Conservation (phyloP, 2,329 filamentous ascomycete genomes). For the Celoporthe dispersa region DNA sequence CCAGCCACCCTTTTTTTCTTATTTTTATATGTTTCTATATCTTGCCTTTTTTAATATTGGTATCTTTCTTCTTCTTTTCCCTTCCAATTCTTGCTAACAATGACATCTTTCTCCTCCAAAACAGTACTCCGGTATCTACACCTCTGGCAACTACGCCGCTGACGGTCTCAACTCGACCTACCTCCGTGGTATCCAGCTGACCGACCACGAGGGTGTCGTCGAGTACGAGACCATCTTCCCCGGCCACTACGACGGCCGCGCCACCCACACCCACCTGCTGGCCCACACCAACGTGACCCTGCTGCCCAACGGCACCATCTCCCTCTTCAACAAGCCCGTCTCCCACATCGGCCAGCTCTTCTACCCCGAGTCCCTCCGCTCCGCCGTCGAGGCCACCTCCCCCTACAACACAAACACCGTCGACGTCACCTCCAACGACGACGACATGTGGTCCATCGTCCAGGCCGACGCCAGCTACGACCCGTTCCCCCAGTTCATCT, state of each 20-base stretch:
- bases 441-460: constrained; percentile 40
- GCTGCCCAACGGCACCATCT: constrained; percentile 38
- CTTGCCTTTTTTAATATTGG: neutral
- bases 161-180: constrained; percentile 27
- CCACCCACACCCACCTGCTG: constrained; percentile 32
- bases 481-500: constrained; percentile 56
- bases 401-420: constrained; percentile 39
- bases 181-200: constrained; percentile 28
- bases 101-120: no score
- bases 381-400: constrained; percentile 37
- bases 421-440: constrained; percentile 38
- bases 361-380: constrained; percentile 38
- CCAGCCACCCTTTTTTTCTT: no score
- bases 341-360: constrained; percentile 41
- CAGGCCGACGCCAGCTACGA: constrained; percentile 41
- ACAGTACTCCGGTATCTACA: constrained; percentile 41
- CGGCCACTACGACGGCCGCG: constrained; percentile 28
- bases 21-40: constrained; percentile 33
- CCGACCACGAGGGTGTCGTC: constrained; percentile 28
- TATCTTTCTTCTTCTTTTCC: neutral
- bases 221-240: constrained; percentile 30
- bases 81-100: constrained; percentile 37
- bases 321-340: constrained; percentile 34
- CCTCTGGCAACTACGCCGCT: constrained; percentile 33
- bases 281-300: constrained; percentile 37